Evolutionary conservation across 495 filamentous ascomycete genomes (phyloP).

Genomic region (Penicillium cinerascens): DNA sequence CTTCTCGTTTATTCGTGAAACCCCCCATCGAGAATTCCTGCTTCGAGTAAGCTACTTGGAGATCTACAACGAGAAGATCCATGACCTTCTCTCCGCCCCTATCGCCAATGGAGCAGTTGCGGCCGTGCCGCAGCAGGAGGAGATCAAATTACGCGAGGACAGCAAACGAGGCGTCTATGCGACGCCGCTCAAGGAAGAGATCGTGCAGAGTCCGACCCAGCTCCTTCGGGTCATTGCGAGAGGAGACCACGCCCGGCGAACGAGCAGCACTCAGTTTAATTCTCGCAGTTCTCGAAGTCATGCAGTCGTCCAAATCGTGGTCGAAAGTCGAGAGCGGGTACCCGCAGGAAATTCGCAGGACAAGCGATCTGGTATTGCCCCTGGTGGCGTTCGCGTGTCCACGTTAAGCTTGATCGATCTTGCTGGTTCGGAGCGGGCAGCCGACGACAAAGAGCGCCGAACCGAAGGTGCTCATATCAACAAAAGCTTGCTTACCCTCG

Average conservation of each 20-base stretch:
- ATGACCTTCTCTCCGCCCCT: constrained; percentile 82
- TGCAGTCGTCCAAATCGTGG: constrained; percentile 96
- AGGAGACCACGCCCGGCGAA: constrained; percentile 85
- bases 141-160: constrained; percentile 95
- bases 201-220: constrained; percentile 96
- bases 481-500: constrained; percentile 91
- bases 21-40: constrained; percentile 88
- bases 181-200: constrained; percentile 94
- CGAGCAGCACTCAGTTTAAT: constrained; percentile 94
- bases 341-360: constrained; percentile 54
- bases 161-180: constrained; percentile 96
- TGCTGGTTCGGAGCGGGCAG: constrained; percentile 91
- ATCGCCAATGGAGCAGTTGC: constrained; percentile 45
- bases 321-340: constrained; percentile 88
- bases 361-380: constrained; percentile 72
- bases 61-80: constrained; percentile 98
- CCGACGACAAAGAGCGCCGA: constrained; percentile 89
- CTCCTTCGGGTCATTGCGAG: constrained; percentile 91
- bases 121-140: constrained; percentile 60
- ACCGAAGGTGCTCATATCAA: constrained; percentile 98
- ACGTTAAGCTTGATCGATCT: constrained; percentile 95
- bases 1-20: constrained; percentile 97
- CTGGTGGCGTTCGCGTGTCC: constrained; percentile 91
- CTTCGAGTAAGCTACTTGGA: constrained; percentile 97
- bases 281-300: constrained; percentile 94